phyloP scores from a whole-genome alignment of 257 asterid species.

The Parsonsia alboflavescens region DNA sequence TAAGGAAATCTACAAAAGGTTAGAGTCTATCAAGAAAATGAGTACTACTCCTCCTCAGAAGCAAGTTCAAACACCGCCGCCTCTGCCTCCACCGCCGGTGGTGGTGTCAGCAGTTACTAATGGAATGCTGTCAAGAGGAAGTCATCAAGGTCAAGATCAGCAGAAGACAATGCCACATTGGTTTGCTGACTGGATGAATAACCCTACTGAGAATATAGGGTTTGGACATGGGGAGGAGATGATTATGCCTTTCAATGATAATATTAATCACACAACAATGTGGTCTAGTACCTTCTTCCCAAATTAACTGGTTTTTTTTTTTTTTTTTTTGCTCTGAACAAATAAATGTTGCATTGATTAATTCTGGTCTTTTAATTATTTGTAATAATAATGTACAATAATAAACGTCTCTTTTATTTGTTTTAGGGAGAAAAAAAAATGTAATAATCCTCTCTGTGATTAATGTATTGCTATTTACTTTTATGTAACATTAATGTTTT shows the following conservation, averaged over 20 bases:
- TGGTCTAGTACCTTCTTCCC: slow-evolving; percentile 7
- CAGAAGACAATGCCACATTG: slow-evolving; percentile 10
- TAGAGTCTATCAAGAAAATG: not conserved
- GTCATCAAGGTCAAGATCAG: not conserved
- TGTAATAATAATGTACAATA: not conserved
- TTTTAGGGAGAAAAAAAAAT: no score
- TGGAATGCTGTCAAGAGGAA: not conserved
- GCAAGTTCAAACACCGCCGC: not conserved
- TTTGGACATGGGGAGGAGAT: slow-evolving; percentile 13
- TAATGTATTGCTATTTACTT: no score
- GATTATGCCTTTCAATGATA: slow-evolving; percentile 11
- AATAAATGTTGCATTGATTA: not conserved
- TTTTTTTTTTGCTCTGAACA: not conserved
- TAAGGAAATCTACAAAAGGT: slow-evolving; percentile 2
- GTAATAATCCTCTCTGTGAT: no score
- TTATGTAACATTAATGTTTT: no score
- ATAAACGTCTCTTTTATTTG: not conserved
- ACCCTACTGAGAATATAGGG: slow-evolving; percentile 2
- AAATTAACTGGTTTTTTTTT: not conserved
- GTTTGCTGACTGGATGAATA: slow-evolving; percentile 7
- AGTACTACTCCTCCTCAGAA: not conserved
- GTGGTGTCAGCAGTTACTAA: not conserved
- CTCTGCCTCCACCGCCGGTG: not conserved
- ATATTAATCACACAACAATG: not conserved
- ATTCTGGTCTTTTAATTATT: not conserved